A percentile compares a stretch with the other conserved stretches of the same genome.
These are phyloP conservation scores for Alternaria sp. DNA, from an alignment of 2,329 filamentous ascomycete genomes.

Conservation along the genomic window DNA sequence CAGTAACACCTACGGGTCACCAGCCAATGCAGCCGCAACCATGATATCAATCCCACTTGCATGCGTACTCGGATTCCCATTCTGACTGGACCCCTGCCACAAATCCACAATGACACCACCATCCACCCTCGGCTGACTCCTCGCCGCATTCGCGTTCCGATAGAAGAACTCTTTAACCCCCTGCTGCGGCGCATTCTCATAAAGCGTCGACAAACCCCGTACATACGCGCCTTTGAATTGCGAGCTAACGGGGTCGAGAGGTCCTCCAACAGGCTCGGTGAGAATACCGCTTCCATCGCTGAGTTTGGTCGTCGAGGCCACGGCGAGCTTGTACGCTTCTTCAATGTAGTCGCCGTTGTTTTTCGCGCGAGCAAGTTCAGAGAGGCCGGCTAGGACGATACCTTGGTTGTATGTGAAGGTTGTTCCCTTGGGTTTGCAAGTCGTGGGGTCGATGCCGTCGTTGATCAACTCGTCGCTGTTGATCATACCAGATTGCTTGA, in stretches of 20 bases:
- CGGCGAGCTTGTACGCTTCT: conserved; percentile 39
- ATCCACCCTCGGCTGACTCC: conserved; percentile 38
- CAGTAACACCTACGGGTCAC: conserved; percentile 3
- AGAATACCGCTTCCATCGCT: conserved; percentile 41
- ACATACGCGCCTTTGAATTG: conserved; percentile 52
- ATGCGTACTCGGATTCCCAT: conserved; percentile 65
- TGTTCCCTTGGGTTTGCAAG: conserved; percentile 63
- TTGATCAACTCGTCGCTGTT: conserved; percentile 61
- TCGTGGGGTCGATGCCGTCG: conserved; percentile 59
- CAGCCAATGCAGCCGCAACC: conserved; percentile 57
- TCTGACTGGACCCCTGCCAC: conserved; percentile 66
- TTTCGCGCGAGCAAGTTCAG: conserved; percentile 61
- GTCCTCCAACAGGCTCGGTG: conserved; percentile 35
- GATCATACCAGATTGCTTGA: conserved; percentile 60
- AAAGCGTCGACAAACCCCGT: conserved; percentile 42
- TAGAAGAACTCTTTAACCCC: conserved; percentile 40
- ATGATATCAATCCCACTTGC: conserved; percentile 71
- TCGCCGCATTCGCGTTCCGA: conserved; percentile 45
- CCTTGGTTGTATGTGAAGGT: conserved; percentile 68
- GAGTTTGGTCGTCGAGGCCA: conserved; percentile 36
- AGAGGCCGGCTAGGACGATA: conserved; percentile 63
- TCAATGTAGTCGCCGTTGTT: conserved; percentile 35
- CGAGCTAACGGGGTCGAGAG: conserved; percentile 38
- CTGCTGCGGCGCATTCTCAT: conserved; percentile 34
- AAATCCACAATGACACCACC: conserved; percentile 62